phyloP scores from a whole-genome alignment of 2,329 filamentous ascomycete species.

The Fusarium brachygibbosum region DNA sequence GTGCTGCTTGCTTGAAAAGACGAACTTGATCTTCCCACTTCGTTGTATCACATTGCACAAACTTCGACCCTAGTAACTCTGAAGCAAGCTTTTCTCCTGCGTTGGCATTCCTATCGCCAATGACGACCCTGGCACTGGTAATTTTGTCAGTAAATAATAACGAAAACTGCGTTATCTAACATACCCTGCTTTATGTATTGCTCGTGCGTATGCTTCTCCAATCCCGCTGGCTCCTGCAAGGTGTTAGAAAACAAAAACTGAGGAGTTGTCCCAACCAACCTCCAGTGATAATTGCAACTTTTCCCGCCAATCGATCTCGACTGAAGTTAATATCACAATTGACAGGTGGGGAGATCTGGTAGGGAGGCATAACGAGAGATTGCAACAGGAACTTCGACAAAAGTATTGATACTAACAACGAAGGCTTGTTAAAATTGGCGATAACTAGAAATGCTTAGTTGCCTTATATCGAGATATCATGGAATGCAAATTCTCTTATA shows the following conservation, averaged over 20 bases:
- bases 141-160: accelerated
- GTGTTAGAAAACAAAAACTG: neutral
- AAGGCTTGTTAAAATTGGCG: too few relatives aligned
- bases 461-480: neutral
- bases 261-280: neutral
- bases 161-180: accelerated
- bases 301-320: neutral
- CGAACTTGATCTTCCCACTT: conserved; percentile 4
- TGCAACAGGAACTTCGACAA: too few relatives aligned
- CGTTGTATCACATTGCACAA: neutral
- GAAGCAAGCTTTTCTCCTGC: neutral
- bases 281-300: neutral
- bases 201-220: conserved; percentile 8
- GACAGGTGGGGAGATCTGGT: accelerated
- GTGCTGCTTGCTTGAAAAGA: neutral
- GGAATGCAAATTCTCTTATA: neutral
- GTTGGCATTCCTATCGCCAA: neutral
- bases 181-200: neutral
- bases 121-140: neutral
- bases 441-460: too few relatives aligned
- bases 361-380: neutral
- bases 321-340: neutral
- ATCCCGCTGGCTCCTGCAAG: neutral
- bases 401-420: too few relatives aligned
- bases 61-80: neutral